Evolutionary conservation across 257 asterid genomes (phyloP), one percentile per base, ranked within the genome.

Genomic region (Nicotiana tomentosiformis): DNA sequence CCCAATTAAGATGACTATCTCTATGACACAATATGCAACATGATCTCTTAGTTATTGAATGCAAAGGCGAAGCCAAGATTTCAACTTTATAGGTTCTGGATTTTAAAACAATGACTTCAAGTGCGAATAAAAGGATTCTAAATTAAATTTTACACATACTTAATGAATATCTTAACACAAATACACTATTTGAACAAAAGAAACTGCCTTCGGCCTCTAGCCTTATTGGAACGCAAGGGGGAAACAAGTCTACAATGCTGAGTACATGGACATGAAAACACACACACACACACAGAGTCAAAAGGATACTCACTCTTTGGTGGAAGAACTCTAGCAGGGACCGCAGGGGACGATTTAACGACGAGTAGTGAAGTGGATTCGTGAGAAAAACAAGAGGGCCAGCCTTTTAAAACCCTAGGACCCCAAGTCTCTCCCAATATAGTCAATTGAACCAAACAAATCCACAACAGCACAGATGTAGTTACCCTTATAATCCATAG

Each of bases 331-430:
- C 89, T 90, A 35, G 86, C 85, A 33, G 93, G 89, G 61, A 92
- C 89, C 57, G 89, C 88, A 11, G 89, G 84, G 0, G 86, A 83
- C 74, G 92, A 89, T 37, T 89, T 90, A 81, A 91, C 88, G 89
- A 89, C 92, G 90, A 93, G 76, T 10, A 93, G 87, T 26, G 84
- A 86, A 15, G 87, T 84, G 4, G 94, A 91, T 49, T 94, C 97
- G n/a, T 91, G 97, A 3, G 92, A 87, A 78, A 91, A 94, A 87
- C 97, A 93, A 81, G 97, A 90, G 10, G 99, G 99, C 98, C 98
- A 95, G 0, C 96, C 95, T 82, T 91, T 95, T 65, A 95, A 85
- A 83, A 94, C 96, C 53, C 93, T 89, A 78, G 97, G 98, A 65
- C 97, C 98, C 89, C 97, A 92, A 76, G 91, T 91, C 82, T 95